phyloP scores from a whole-genome alignment of 441 rosid species.

The Rhodomyrtus psidioides region DNA sequence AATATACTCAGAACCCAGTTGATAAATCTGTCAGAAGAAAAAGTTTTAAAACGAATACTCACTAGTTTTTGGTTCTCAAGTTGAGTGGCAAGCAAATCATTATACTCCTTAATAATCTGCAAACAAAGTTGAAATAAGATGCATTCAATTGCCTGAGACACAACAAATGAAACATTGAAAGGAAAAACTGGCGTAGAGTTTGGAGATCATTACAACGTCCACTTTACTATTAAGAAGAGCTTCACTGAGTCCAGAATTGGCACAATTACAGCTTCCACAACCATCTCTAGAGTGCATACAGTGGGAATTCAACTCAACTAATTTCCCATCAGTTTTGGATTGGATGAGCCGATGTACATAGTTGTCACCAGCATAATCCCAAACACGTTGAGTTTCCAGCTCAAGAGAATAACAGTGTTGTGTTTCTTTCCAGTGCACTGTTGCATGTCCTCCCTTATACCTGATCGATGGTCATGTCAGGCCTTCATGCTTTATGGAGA shows the following conservation, averaged over 20 bases:
- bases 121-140: slow-evolving; percentile 6
- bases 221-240: slow-evolving; percentile 76
- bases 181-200: slow-evolving; percentile 1
- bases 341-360: slow-evolving; percentile 97
- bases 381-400: slow-evolving; percentile 91
- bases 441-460: slow-evolving; percentile 86
- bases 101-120: slow-evolving; percentile 83
- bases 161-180: background rate
- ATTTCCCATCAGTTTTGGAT: slow-evolving; percentile 93
- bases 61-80: slow-evolving; percentile 90
- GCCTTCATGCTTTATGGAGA: background rate
- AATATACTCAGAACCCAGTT: background rate
- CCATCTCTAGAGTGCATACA: slow-evolving; percentile 51
- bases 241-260: slow-evolving; percentile 59
- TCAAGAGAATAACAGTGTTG: slow-evolving; percentile 96
- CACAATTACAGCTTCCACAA: slow-evolving; percentile 67
- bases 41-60: slow-evolving; percentile 11
- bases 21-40: background rate
- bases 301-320: slow-evolving; percentile 78
- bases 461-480: slow-evolving; percentile 24
- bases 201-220: slow-evolving; percentile 48
- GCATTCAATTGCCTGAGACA: background rate
- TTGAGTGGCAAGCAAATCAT: slow-evolving; percentile 81
- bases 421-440: slow-evolving; percentile 92
- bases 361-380: slow-evolving; percentile 97